Conservation (phyloP, 2,329 filamentous ascomycete genomes). For the Phialemoniopsis sp. region DNA sequence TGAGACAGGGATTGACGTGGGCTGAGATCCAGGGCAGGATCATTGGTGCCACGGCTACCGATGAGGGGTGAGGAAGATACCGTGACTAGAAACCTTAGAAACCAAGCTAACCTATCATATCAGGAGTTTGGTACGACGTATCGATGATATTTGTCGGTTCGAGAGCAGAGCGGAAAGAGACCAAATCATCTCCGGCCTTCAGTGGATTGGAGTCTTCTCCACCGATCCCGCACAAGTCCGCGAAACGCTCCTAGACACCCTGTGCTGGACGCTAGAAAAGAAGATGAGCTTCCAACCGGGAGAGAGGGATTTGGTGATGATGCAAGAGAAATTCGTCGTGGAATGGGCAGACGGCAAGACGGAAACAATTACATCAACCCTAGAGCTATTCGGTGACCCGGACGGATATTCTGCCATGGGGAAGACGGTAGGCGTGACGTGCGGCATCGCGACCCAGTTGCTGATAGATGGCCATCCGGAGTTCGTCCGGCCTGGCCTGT, state of each 20-base stretch:
- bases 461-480: conserved; percentile 56
- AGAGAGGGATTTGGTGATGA: conserved; percentile 61
- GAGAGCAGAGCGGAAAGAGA: no score
- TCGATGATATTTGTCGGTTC: conserved; percentile 40
- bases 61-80: no score
- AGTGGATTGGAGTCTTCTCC: conserved; percentile 37
- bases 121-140: no score
- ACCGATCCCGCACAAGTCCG: conserved; percentile 54
- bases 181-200: no score
- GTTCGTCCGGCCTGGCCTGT: conserved; percentile 12
- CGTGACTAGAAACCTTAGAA: no score
- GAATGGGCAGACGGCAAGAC: conserved; percentile 58
- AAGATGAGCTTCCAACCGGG: conserved; percentile 67
- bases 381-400: conserved; percentile 65
- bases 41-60: conserved; percentile 6
- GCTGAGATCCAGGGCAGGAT: conserved; percentile 11
- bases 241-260: conserved; percentile 65
- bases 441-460: conserved; percentile 59
- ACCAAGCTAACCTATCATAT: no score
- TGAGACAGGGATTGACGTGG: conserved; percentile 14
- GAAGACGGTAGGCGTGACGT: conserved; percentile 63
- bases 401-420: conserved; percentile 66
- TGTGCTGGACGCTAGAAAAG: conserved; percentile 67
- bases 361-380: conserved; percentile 58
- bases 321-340: conserved; percentile 65